Percentiles rank a stretch among this genome's conserved stretches.
Conservation (phyloP, 2,329 filamentous ascomycete species). For the Alternaria incomplexa region DNA sequence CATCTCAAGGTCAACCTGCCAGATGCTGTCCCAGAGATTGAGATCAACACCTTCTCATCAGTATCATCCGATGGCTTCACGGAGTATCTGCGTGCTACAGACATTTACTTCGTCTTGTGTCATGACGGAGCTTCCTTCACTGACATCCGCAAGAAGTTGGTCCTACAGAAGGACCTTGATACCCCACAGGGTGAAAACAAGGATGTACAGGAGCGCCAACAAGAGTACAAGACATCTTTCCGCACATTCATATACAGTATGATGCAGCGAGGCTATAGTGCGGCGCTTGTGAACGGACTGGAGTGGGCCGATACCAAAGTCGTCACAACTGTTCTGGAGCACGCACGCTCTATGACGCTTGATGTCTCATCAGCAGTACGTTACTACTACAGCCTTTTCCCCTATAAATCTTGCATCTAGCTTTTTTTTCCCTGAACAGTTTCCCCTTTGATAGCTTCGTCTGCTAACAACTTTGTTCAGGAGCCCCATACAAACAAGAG, state of each 20-base stretch:
- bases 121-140: constrained; percentile 63
- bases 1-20: constrained; percentile 62
- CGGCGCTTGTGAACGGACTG: constrained; percentile 68
- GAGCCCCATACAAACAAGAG: constrained; percentile 3
- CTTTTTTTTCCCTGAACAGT: neutral
- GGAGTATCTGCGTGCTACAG: constrained; percentile 60
- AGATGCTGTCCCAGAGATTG: constrained; percentile 48
- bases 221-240: constrained; percentile 38
- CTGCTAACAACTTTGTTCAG: constrained; percentile 2
- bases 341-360: constrained; percentile 25
- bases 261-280: constrained; percentile 62
- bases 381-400: neutral
- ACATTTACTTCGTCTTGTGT: constrained; percentile 71
- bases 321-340: constrained; percentile 29
- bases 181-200: constrained; percentile 26
- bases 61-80: constrained; percentile 59
- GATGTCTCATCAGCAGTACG: constrained; percentile 26
- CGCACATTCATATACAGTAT: constrained; percentile 63
- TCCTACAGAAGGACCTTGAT: constrained; percentile 24
- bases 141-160: constrained; percentile 26
- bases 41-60: constrained; percentile 57
- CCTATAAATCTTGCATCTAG: neutral
- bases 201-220: constrained; percentile 23
- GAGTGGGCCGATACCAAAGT: constrained; percentile 70
- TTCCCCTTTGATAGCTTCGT: neutral